A percentile compares a stretch with the other conserved stretches of the same genome.
phyloP scores from a whole-genome alignment of 208 protist genomes.

The Polymyxa betae region DNA sequence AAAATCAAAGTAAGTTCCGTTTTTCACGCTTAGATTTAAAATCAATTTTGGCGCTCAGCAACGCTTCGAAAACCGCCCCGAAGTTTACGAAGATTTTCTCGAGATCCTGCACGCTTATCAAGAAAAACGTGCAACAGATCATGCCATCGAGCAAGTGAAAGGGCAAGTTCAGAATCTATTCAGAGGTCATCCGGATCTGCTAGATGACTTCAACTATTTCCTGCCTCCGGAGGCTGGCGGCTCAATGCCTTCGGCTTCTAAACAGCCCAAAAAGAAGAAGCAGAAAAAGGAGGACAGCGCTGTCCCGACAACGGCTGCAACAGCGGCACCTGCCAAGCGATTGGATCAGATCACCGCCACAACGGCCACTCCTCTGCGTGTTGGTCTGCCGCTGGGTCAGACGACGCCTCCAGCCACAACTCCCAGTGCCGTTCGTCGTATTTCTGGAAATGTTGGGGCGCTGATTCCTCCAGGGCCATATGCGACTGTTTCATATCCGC shows the following conservation, averaged over 20 bases:
- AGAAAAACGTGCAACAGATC: conserved; percentile 51
- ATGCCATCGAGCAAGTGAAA: conserved; percentile 43
- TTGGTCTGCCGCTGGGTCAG: not conserved
- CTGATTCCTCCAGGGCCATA: conserved; percentile 27
- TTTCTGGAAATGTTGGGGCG: conserved; percentile 25
- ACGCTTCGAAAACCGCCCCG: conserved; percentile 52
- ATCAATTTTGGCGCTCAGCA: not conserved
- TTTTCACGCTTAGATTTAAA: not conserved
- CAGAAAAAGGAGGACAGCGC: not conserved
- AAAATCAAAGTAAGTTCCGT: conserved; percentile 53
- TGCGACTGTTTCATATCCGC: conserved; percentile 33
- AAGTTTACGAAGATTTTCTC: conserved; percentile 58
- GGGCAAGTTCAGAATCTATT: conserved; percentile 55
- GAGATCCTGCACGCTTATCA: conserved; percentile 58
- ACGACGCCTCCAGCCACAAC: not conserved
- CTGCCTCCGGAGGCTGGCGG: conserved; percentile 31
- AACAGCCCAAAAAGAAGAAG: not conserved
- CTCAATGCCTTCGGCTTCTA: not conserved
- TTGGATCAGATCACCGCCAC: not conserved
- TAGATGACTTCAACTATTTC: conserved; percentile 62
- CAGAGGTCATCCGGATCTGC: conserved; percentile 53
- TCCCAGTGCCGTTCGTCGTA: not conserved
- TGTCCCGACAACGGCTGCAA: not conserved
- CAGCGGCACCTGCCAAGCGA: not conserved
- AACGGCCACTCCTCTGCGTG: not conserved